Base-by-base conservation (phyloP, 2,329 filamentous ascomycete genomes). In the Colletotrichum sojae region DNA sequence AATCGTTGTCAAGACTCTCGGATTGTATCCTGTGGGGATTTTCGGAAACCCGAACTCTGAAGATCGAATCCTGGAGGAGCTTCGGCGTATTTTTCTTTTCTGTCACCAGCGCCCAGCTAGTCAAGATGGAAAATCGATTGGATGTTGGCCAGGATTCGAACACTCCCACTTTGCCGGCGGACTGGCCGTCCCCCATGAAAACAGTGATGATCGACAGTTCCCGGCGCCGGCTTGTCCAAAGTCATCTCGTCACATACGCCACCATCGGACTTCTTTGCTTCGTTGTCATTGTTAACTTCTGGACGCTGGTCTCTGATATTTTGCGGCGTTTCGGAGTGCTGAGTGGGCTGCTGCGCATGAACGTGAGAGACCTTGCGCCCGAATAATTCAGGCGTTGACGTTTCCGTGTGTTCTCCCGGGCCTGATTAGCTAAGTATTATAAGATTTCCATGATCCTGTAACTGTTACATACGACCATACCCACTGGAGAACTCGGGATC, bases 341-440 rank as follows among this genome's bases (percentile, higher is more conserved):
- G 20, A 45, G n/a, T 0, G 8, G 31, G 20, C 27, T 27, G 20
- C 27, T 63, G 9, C 36, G 31, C n/a, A 46, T 56, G 63, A 57
- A 67, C 20, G 63, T 56, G 4, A 51, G 36, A 12, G 57, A 51
- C 10, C 22, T 67, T n/a, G 63, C 63, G 16, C 63, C 63, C 3
- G 51, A 55, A 4, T 40, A 40, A 0, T 67, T 43, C 4, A 25
- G 27, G 22, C 22, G 22, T 25, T 25, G 22, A 25, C 22, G 22
- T 1, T 25, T 25, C 22, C 4, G 22, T 25, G 22, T 25, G 22
- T 25, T 25, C 22, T 25, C 22, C 22, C 22, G 4, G 22, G 22
- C 22, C 3, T 25, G 22, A 25, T 4, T 3, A 25, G 2, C 22
- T 4, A 5, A 25, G 22, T 4, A 1, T 25, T 25, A 25, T 25